These are phyloP conservation scores for Kondoa subrosea DNA, from an alignment of 768 basidiomycete species.

Conservation along the genomic window DNA sequence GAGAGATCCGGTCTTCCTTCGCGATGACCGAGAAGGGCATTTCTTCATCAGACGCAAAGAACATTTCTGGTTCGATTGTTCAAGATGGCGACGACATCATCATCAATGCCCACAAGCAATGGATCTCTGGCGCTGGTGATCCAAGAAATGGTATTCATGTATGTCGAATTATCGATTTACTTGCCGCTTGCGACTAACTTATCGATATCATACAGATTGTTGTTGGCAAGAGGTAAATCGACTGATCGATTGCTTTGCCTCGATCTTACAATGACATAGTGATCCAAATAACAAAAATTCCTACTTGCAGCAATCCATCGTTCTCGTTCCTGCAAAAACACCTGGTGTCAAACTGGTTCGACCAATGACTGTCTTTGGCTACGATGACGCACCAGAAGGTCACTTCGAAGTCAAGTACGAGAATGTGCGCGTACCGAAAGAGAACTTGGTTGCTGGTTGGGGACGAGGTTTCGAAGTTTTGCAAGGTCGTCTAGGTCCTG, in stretches of 20 bases:
- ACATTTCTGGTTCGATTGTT: conserved; percentile 71
- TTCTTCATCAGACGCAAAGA: conserved; percentile 46
- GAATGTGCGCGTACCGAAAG: conserved; percentile 72
- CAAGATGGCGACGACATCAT: conserved; percentile 71
- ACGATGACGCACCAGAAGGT: conserved; percentile 34
- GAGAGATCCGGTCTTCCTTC: conserved; percentile 85
- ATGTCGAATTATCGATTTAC: conserved; percentile 41
- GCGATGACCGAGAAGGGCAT: conserved; percentile 88
- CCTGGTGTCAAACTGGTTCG: conserved; percentile 77
- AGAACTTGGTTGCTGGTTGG: conserved; percentile 76
- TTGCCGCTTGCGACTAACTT: conserved; percentile 15
- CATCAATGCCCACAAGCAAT: conserved; percentile 97
- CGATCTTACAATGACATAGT: too few relatives aligned
- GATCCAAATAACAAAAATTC: conserved; percentile 61
- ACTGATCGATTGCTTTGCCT: not conserved
- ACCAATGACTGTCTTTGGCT: conserved; percentile 66
- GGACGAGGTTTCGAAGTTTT: conserved; percentile 92
- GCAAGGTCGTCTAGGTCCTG: conserved; percentile 70
- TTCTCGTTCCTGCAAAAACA: conserved; percentile 74
- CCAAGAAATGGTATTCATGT: conserved; percentile 77
- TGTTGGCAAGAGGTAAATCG: not conserved
- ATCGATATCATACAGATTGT: not conserved
- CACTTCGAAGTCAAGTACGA: conserved; percentile 92
- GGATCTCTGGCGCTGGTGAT: conserved; percentile 94
- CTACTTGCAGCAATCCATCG: conserved; percentile 79